Evolutionary conservation across 306 rosid genomes (phyloP).

Genomic region (Sindora glabra): DNA sequence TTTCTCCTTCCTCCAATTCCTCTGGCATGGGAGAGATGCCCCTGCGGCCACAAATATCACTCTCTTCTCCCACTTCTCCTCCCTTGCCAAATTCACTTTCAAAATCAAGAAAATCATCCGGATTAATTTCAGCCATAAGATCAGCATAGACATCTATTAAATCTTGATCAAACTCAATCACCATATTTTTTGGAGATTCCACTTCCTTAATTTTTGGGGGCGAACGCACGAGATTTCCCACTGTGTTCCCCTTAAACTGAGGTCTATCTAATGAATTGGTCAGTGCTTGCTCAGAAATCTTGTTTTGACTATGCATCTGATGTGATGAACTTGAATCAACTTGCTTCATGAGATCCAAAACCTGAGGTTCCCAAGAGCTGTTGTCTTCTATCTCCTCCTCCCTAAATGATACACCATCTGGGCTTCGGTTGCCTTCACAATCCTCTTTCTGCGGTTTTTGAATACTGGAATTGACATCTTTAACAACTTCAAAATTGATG

Average conservation of each 20-base stretch:
- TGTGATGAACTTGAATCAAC: slow-evolving; percentile 29
- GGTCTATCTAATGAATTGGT: slow-evolving; percentile 22
- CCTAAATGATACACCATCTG: slow-evolving; percentile 43
- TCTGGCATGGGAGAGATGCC: slow-evolving; percentile 23
- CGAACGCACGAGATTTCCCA: slow-evolving; percentile 21
- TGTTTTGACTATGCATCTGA: slow-evolving; percentile 10
- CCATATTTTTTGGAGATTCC: slow-evolving; percentile 26
- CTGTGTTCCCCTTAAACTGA: slow-evolving; percentile 22
- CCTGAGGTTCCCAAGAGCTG: slow-evolving; percentile 26
- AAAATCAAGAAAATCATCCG: slow-evolving; percentile 51
- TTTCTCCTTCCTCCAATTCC: slow-evolving; percentile 88
- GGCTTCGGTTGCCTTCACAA: slow-evolving; percentile 20
- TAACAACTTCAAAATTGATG: slow-evolving; percentile 53
- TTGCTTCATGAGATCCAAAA: slow-evolving; percentile 49
- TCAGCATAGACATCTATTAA: slow-evolving; percentile 44
- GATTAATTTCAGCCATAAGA: slow-evolving; percentile 49
- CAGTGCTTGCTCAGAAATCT: slow-evolving; percentile 13
- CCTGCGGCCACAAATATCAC: slow-evolving; percentile 1
- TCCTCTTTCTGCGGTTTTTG: slow-evolving; percentile 31
- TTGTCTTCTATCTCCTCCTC: slow-evolving; percentile 71
- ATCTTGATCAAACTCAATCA: slow-evolving; percentile 56
- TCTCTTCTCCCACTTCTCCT: slow-evolving; percentile 23
- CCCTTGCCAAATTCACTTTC: slow-evolving; percentile 31
- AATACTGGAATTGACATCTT: slow-evolving; percentile 17
- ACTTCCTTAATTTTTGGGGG: slow-evolving; percentile 14